These are phyloP conservation scores for Lachnellula occidentalis DNA, from an alignment of 2,329 filamentous ascomycete genomes.

Conservation along the genomic window DNA sequence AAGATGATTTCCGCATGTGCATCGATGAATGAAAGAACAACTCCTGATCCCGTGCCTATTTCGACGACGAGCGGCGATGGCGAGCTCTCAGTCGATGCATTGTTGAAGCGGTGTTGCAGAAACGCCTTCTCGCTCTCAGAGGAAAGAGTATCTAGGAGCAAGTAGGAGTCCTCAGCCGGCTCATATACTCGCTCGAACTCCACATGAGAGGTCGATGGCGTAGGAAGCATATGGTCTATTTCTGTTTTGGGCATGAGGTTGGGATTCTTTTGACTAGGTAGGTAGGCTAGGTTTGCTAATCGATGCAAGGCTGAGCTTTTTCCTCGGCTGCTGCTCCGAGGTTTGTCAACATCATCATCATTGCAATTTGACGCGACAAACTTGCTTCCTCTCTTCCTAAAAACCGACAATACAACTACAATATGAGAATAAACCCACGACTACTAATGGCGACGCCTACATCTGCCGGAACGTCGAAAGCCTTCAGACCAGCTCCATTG, in stretches of 20 bases:
- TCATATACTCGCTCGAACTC: constrained; percentile 87
- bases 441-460: constrained; percentile 25
- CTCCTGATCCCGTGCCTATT: constrained; percentile 84
- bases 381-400: not conserved
- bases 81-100: constrained; percentile 18
- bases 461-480: constrained; percentile 16
- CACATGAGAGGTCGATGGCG: constrained; percentile 88
- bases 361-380: not conserved
- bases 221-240: constrained; percentile 80
- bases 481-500: constrained; percentile 24
- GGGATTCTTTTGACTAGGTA: not conserved
- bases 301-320: constrained; percentile 14
- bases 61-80: constrained; percentile 67
- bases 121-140: constrained; percentile 37
- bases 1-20: constrained; percentile 71
- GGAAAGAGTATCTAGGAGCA: constrained; percentile 87
- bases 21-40: constrained; percentile 83
- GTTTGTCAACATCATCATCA: not conserved
- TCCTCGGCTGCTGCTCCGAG: constrained; percentile 7
- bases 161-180: constrained; percentile 91
- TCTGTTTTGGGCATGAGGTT: not conserved
- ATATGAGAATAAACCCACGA: constrained; percentile 23
- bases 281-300: not conserved
- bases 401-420: not conserved
- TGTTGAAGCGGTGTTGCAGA: constrained; percentile 17